Evolutionary conservation across 2,329 filamentous ascomycete genomes (phyloP), one percentile per base, ranked within the genome.

Genomic region (Annulohypoxylon truncatum): DNA sequence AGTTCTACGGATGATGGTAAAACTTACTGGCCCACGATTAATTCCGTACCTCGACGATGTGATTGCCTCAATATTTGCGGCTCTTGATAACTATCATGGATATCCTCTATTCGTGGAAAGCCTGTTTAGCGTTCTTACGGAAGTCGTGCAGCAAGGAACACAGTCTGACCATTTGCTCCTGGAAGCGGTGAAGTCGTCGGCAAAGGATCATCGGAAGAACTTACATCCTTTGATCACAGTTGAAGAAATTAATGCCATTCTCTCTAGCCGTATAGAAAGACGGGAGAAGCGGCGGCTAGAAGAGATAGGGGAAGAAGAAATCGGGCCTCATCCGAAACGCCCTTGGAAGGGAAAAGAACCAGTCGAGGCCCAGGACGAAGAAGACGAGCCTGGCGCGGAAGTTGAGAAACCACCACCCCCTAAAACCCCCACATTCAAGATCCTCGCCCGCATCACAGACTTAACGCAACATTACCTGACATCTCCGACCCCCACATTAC

Each of bases 1-100:
- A 71, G 96, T 98, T 1, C 80, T 99, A 51, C 86, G 91, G 5
- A 97, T 99, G 94, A 96, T 98, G 92, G 89, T 98, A 65, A 89
- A 88, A 24, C 85, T 99, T 12, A 93, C 94, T 15, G 96, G 96
- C 0, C 89, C 94, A 1, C 85, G 85, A 6, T 78, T 99, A 20
- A 84, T 99, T 9, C 94, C 94, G 0, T 97, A 94, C 75, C 82
- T 99, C 1, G 95, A 98, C 74, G 96, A 99, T 75, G 88, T 97
- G 0, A 89, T 98, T 2, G 91, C 90, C 3, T 95, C 93, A 0
- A 93, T 99, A 38, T 98, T 99, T 77, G 91, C 92, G 0, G 93
- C 94, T 0, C 81, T 99, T n/a, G 94, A 97, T 71, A 92, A 93
- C 73, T 99, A 96, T 73, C 96, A 99, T 73, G 96, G 96, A 1